Evolutionary conservation across 1,284 basidiomycete species (phyloP).

Genomic region (Tilletia indica): DNA sequence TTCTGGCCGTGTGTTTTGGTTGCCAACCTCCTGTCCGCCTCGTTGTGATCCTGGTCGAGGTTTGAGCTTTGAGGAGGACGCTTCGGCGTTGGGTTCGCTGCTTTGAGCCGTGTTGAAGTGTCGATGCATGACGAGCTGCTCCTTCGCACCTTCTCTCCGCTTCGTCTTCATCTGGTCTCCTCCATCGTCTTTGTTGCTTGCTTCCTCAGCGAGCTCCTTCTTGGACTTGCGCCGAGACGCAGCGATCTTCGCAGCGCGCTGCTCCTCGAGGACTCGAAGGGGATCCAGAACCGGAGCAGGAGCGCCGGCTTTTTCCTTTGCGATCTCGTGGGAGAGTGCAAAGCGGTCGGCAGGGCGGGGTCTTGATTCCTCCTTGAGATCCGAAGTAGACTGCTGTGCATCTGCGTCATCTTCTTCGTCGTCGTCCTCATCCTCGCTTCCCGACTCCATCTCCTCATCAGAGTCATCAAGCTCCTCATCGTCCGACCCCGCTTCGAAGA

Average conservation of each 20-base stretch:
- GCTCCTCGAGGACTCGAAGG: constrained; percentile 9
- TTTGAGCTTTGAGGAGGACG: background rate
- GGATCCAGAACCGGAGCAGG: background rate
- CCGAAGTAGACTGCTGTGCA: no score
- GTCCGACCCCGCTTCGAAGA: background rate
- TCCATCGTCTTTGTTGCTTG: constrained; percentile 17
- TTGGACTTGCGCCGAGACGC: constrained; percentile 32
- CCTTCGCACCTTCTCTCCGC: constrained; percentile 22
- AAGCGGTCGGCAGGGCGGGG: no score
- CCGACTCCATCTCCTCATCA: no score
- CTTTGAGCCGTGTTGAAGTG: constrained; percentile 20
- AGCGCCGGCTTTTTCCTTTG: background rate
- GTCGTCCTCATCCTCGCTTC: background rate
- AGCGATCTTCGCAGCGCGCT: constrained; percentile 29
- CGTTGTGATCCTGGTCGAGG: background rate
- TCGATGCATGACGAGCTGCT: constrained; percentile 31
- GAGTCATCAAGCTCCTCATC: background rate
- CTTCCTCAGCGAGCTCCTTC: constrained; percentile 27
- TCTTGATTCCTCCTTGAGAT: no score
- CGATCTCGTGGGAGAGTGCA: no score
- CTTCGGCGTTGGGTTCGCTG: background rate
- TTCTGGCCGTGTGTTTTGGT: no score
- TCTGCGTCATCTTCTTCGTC: background rate
- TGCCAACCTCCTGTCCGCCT: constrained; percentile 15
- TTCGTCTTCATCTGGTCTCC: constrained; percentile 19